Percentiles rank a stretch among this genome's conserved stretches.
Conservation (phyloP, 768 basidiomycete genomes). For the Rhodotorula babjevae region DNA sequence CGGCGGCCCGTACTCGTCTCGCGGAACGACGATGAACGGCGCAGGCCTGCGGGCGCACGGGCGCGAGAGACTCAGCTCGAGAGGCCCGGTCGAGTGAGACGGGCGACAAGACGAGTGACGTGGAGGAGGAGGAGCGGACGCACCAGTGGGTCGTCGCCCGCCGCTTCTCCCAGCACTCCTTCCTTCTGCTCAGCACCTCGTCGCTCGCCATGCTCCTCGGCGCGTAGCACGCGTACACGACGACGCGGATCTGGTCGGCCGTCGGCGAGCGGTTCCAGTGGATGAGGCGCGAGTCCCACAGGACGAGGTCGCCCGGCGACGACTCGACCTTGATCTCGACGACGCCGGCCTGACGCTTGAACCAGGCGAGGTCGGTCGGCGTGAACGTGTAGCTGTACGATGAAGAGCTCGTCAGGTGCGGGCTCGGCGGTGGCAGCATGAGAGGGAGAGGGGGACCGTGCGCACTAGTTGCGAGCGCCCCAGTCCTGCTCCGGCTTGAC, state of each 20-base stretch:
- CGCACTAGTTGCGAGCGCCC: constrained; percentile 2
- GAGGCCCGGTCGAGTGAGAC: too few species aligned
- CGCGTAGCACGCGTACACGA: constrained; percentile 17
- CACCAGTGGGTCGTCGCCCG: constrained; percentile 22
- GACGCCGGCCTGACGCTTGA: constrained; percentile 42
- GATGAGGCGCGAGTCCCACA: constrained; percentile 43
- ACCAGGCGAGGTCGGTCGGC: constrained; percentile 43
- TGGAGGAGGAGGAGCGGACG: neutral
- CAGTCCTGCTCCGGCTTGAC: constrained; percentile 10
- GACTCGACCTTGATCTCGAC: constrained; percentile 44
- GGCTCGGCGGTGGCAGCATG: too few species aligned
- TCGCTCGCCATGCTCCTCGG: neutral
- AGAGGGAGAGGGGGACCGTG: neutral
- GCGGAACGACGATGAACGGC: constrained; percentile 1
- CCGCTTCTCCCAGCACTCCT: neutral
- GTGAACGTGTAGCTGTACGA: constrained; percentile 25
- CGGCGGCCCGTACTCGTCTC: neutral
- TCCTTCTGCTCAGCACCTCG: neutral
- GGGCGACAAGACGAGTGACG: neutral
- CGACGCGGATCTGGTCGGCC: constrained; percentile 9
- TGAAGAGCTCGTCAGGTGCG: neutral
- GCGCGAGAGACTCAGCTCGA: neutral
- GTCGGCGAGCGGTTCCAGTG: constrained; percentile 20
- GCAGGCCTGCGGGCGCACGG: neutral
- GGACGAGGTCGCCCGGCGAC: constrained; percentile 45